Evolutionary conservation across 1,284 basidiomycete genomes (phyloP), one percentile per base, ranked within the genome.

Genomic region (Melampsora americana): DNA sequence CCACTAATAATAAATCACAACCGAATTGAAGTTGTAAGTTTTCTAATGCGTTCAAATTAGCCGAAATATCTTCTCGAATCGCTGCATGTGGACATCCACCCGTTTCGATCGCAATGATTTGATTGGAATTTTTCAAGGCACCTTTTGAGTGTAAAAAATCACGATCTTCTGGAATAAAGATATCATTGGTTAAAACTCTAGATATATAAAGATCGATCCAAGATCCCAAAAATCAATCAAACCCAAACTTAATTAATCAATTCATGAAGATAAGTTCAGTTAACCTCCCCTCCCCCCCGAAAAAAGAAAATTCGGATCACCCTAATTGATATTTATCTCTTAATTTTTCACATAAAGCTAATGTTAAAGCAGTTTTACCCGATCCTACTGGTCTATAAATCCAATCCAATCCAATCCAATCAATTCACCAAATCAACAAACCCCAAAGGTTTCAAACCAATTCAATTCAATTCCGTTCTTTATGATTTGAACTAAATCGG

Each of bases 51-150:
- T 92, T 92, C 86, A 98, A 88, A 83, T 99, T 99, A 66, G 95
- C 95, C 50, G 90, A 92, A 81, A 99, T 97, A 82, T 99, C 95
- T 84, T 99, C 95, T 76, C 95, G 81, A 76, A 80, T 81, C 0
- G 80, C 82, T 12, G 82, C 82, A 78, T 83, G 82, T n/a, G 80
- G 81, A 26, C 28, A 65, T 14, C 70, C 82, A 80, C 85, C 86
- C 0, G 96, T 99, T 85, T 99, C 95, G 79, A 99, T 96, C 0
- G 96, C 94, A 28, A 93, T 88, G 80, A 99, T 98, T 56, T 95
- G 90, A 48, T 88, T 88, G 1, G 80, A 72, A 59, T 89, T 84
- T 0, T 91, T 89, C 3, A 99, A 87, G 0, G 95, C 95, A 72
- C 90, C 87, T 84, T 98, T 93, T 79, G 89, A 89, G 81, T 97